A percentile compares a stretch with the other conserved stretches of the same genome.
These are phyloP conservation scores for Gaeumannomyces sp. DNA, from an alignment of 2,329 filamentous ascomycete species.

Conservation along the genomic window DNA sequence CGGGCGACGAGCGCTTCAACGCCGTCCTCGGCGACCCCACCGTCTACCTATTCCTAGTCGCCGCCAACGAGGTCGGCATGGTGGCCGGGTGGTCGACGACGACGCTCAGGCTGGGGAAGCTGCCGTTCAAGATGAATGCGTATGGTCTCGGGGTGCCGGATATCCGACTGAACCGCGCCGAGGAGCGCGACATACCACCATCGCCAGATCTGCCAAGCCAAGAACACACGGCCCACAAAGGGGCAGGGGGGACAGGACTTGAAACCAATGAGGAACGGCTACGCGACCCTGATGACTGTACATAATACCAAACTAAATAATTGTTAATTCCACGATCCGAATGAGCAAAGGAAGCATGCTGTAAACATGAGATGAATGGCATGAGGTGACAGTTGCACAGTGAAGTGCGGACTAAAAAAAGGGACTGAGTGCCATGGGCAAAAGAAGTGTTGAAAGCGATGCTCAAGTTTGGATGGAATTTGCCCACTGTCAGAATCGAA, in stretches of 20 bases:
- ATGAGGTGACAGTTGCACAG: too few species aligned
- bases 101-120: neutral
- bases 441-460: too few species aligned
- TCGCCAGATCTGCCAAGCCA: neutral
- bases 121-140: neutral
- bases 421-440: too few species aligned
- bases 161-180: too few species aligned
- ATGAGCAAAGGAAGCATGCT: too few species aligned
- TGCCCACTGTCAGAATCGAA: neutral
- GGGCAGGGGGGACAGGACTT: neutral
- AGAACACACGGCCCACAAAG: neutral
- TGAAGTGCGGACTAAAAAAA: too few species aligned
- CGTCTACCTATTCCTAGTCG: slow-evolving; percentile 24
- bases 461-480: too few species aligned
- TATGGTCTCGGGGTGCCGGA: too few species aligned
- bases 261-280: neutral
- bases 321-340: too few species aligned
- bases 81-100: slow-evolving; percentile 16
- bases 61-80: slow-evolving; percentile 24
- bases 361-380: too few species aligned
- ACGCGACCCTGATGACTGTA: too few species aligned
- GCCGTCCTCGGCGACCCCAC: slow-evolving; percentile 19
- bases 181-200: neutral
- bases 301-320: too few species aligned
- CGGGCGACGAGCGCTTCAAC: slow-evolving; percentile 12